These are phyloP conservation scores for Diaporthe vaccinii DNA, from an alignment of 2,329 filamentous ascomycete species.

Conservation along the genomic window DNA sequence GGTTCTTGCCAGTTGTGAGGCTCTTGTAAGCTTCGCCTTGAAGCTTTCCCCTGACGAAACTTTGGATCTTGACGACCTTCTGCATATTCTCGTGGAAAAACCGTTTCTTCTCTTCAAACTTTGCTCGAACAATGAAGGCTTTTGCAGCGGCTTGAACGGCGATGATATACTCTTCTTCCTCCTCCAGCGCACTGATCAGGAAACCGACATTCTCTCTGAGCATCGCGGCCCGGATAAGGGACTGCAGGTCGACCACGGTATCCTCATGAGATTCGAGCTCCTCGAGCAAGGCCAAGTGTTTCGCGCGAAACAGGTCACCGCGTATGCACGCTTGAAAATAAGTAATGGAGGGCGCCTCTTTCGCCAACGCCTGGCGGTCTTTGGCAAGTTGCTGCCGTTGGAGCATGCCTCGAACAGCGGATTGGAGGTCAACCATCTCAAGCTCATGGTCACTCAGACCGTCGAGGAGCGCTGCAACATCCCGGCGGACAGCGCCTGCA, in stretches of 20 bases:
- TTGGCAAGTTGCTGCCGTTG: slow-evolving; percentile 63
- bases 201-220: slow-evolving; percentile 80
- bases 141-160: slow-evolving; percentile 82
- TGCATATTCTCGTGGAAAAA: slow-evolving; percentile 98
- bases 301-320: slow-evolving; percentile 74
- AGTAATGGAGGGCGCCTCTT: slow-evolving; percentile 68
- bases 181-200: slow-evolving; percentile 82
- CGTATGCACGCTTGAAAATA: slow-evolving; percentile 77
- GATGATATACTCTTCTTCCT: slow-evolving; percentile 82
- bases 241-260: slow-evolving; percentile 79
- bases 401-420: slow-evolving; percentile 72
- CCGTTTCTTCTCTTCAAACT: slow-evolving; percentile 86
- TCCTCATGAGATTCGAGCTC: slow-evolving; percentile 78
- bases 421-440: slow-evolving; percentile 67
- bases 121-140: slow-evolving; percentile 79
- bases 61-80: slow-evolving; percentile 98
- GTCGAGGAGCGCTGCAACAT: slow-evolving; percentile 62
- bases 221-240: slow-evolving; percentile 82
- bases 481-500: slow-evolving; percentile 66
- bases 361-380: slow-evolving; percentile 68
- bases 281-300: slow-evolving; percentile 73
- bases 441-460: slow-evolving; percentile 61
- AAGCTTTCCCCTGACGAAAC: slow-evolving; percentile 92
- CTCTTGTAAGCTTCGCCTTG: slow-evolving; percentile 99
- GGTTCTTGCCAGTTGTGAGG: slow-evolving; percentile 94